These are phyloP conservation scores for Cladosporium sp. DNA, from an alignment of 2,329 filamentous ascomycete genomes.

Conservation along the genomic window DNA sequence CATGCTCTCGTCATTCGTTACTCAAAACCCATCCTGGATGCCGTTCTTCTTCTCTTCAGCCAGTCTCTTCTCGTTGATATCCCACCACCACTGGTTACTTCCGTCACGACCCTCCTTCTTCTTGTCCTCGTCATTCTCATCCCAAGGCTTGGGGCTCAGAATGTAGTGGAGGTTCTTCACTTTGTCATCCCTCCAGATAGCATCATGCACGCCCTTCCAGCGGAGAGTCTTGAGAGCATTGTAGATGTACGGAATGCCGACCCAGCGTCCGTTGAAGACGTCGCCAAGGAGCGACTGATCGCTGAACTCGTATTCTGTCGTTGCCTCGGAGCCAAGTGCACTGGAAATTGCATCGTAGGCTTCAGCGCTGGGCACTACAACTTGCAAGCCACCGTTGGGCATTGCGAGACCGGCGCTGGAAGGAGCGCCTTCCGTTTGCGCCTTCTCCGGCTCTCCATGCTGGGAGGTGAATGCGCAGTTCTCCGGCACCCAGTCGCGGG, in stretches of 20 bases:
- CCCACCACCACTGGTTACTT: conserved; percentile 60
- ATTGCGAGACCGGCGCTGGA: conserved; percentile 55
- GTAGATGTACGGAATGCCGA: conserved; percentile 60
- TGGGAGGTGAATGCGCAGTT: conserved; percentile 65
- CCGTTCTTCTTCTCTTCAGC: conserved; percentile 49
- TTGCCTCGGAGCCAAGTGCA: conserved; percentile 48
- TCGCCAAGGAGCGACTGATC: conserved; percentile 62
- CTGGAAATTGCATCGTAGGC: conserved; percentile 55
- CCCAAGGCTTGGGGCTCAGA: conserved; percentile 63
- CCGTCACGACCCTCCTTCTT: conserved; percentile 46
- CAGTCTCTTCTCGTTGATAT: conserved; percentile 51
- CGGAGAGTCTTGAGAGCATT: conserved; percentile 63
- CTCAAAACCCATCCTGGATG: conserved; percentile 54
- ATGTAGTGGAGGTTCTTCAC: conserved; percentile 67
- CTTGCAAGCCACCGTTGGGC: conserved; percentile 62
- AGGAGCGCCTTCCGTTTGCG: conserved; percentile 54
- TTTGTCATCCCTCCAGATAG: conserved; percentile 60
- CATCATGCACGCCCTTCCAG: conserved; percentile 56
- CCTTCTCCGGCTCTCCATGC: conserved; percentile 51
- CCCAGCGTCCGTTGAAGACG: conserved; percentile 59
- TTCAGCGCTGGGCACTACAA: conserved; percentile 58
- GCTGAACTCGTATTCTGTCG: conserved; percentile 58
- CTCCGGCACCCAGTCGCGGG: conserved; percentile 64
- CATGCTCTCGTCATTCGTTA: not conserved
- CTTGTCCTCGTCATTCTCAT: conserved; percentile 49